phyloP scores from a whole-genome alignment of 345 rosid species.

The sweet orange (Citrus sinensis) region DNA sequence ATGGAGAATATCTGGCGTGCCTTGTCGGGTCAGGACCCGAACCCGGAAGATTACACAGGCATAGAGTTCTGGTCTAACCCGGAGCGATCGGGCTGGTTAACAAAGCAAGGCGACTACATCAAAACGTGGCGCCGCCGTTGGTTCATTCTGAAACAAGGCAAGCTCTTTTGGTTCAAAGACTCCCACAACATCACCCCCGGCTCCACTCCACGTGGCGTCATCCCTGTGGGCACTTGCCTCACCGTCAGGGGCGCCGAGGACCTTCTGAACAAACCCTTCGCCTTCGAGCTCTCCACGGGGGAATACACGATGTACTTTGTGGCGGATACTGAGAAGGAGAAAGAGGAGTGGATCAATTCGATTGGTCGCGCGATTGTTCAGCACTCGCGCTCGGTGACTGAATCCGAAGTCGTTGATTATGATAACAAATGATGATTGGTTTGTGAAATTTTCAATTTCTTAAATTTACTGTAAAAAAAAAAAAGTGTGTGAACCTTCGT shows the following conservation, averaged over 20 bases:
- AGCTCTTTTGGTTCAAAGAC: conserved; percentile 85
- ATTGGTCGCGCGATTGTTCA: conserved; percentile 83
- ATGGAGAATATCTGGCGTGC: conserved; percentile 74
- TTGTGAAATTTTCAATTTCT: not conserved
- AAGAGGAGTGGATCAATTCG: conserved; percentile 90
- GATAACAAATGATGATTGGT: conserved; percentile 27
- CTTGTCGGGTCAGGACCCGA: conserved; percentile 68
- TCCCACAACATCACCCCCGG: conserved; percentile 35
- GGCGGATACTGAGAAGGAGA: conserved; percentile 79
- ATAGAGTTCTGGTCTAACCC: conserved; percentile 74
- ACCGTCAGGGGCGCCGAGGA: conserved; percentile 92
- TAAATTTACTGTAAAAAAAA: not conserved
- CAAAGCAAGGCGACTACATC: conserved; percentile 81
- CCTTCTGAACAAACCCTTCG: conserved; percentile 60
- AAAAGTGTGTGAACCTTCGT: not conserved
- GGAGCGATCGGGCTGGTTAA: conserved; percentile 74
- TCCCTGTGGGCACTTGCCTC: conserved; percentile 61
- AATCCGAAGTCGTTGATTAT: conserved; percentile 75
- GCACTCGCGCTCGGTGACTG: conserved; percentile 74
- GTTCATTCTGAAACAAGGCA: conserved; percentile 78
- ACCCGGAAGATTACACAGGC: conserved; percentile 57
- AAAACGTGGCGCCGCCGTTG: conserved; percentile 89
- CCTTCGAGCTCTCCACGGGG: conserved; percentile 71
- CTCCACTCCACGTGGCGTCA: conserved; percentile 71
- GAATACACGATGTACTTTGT: conserved; percentile 64